These are phyloP conservation scores for Claviceps purpurea DNA, from an alignment of 2,329 filamentous ascomycete genomes.

Conservation along the genomic window DNA sequence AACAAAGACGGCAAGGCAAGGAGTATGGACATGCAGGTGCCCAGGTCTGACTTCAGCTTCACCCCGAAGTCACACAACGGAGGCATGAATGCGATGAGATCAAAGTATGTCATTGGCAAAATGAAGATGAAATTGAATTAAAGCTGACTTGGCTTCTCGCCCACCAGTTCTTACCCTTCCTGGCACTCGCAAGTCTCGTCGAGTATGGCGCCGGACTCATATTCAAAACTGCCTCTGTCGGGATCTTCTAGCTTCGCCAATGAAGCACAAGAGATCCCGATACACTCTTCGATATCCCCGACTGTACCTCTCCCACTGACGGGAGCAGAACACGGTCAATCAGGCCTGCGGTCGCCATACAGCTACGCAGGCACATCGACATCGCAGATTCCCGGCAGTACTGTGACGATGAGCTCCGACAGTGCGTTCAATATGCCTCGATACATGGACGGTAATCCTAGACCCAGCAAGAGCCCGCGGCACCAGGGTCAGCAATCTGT, in stretches of 20 bases:
- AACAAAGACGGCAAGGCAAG: slow-evolving; percentile 42
- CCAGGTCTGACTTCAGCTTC: slow-evolving; percentile 45
- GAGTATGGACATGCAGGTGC: slow-evolving; percentile 38
- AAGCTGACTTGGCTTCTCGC: slow-evolving; percentile 21
- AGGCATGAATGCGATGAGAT: slow-evolving; percentile 39
- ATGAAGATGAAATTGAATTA: slow-evolving; percentile 9
- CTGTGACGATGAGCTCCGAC: slow-evolving; percentile 24
- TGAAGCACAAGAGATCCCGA: slow-evolving; percentile 40
- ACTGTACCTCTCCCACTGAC: slow-evolving; percentile 39
- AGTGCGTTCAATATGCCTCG: slow-evolving; percentile 39
- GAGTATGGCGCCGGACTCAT: slow-evolving; percentile 36
- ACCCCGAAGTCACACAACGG: slow-evolving; percentile 42
- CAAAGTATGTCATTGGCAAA: slow-evolving; percentile 37
- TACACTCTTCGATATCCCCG: slow-evolving; percentile 38
- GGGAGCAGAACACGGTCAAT: slow-evolving; percentile 31
- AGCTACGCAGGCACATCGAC: slow-evolving; percentile 39
- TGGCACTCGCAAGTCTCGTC: slow-evolving; percentile 41
- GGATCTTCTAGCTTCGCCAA: slow-evolving; percentile 32
- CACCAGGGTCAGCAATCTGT: slow-evolving; percentile 41
- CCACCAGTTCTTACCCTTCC: slow-evolving; percentile 44
- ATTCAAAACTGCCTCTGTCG: slow-evolving; percentile 39
- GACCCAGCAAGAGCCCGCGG: slow-evolving; percentile 43
- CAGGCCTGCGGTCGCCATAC: slow-evolving; percentile 39
- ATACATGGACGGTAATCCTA: slow-evolving; percentile 40
- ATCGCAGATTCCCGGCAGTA: slow-evolving; percentile 33